Base-by-base conservation (phyloP, 2,329 filamentous ascomycete genomes). In the Fusarium sp. region DNA sequence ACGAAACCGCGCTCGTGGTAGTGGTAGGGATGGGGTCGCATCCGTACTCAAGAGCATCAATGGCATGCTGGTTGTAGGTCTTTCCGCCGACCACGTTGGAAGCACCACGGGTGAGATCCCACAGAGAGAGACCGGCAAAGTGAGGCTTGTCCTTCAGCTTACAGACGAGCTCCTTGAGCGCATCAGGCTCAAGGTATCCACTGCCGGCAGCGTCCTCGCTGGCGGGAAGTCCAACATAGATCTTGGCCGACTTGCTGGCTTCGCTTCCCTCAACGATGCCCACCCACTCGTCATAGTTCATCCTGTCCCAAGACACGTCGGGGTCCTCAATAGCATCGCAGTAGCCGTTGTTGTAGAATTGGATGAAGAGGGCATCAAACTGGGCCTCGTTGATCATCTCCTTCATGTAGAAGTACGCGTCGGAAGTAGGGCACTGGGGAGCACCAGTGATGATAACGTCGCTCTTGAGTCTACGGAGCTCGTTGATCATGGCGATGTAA, bases 271-370 rank as follows among this genome's bases (percentile, higher is more conserved):
- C 58, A 33, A 84, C 60, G 27, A 80, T 75, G 0, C 53, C 38
- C 51, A 75, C 79, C 83, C 83, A 85, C 13, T 73, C 72, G 55
- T 81, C 72, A 71, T 81, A 85, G 66, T 83, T 84, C 77, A 83
- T 81, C 34, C 70, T 69, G 10, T 76, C 73, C 9, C 75, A 58
- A 18, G 69, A 77, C 8, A 75, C 58, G 11, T 66, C 62, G 64
- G 78, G 78, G 53, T 68, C 64, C 14, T 72, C 34, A 64, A 80
- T 71, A 25, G 77, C 74, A 46, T 81, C 78, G 70, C 82, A 84
- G 18, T 53, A 67, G 0, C 71, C 69, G 73, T 84, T 84, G 78
- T 84, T 84, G 77, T 83, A 85, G 74, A 84, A 85, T 75, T 84
- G 83, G 55, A 85, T 74, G 72, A 82, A 84, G 40, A 83, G 74